Conservation (phyloP, 495 filamentous ascomycete species). For the Tuber microsphaerosporum region DNA sequence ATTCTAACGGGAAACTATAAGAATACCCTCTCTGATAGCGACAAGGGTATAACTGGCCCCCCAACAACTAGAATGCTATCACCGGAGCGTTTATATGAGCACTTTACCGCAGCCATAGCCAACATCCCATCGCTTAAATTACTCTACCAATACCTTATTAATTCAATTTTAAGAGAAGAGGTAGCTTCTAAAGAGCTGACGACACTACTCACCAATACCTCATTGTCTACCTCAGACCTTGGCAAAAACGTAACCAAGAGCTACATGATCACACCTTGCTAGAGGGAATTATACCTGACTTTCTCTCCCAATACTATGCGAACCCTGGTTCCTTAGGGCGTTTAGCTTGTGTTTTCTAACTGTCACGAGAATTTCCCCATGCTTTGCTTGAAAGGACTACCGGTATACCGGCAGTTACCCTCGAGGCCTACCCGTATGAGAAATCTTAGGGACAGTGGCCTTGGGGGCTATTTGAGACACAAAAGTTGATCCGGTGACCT, state of each 20-base stretch:
- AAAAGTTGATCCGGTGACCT: neutral
- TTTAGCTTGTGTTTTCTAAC: neutral
- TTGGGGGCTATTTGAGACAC: neutral
- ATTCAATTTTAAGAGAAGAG: neutral
- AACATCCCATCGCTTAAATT: neutral
- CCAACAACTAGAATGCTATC: neutral
- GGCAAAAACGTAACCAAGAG: neutral
- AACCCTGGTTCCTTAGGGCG: neutral
- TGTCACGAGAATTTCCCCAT: neutral
- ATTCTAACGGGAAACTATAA: neutral
- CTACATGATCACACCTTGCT: neutral
- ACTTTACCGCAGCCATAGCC: neutral
- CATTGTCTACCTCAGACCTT: neutral
- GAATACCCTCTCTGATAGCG: neutral
- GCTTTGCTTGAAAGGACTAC: neutral
- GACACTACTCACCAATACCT: neutral
- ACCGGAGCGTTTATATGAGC: neutral
- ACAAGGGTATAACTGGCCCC: neutral
- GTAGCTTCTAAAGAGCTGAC: neutral
- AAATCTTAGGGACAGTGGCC: neutral
- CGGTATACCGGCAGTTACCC: too few relatives aligned
- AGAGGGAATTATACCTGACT: neutral
- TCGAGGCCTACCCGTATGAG: neutral
- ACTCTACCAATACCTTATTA: neutral
- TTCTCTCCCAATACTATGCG: neutral